Base-by-base conservation (phyloP, 164 flowering plant species). In the Euptelea pleiosperma region DNA sequence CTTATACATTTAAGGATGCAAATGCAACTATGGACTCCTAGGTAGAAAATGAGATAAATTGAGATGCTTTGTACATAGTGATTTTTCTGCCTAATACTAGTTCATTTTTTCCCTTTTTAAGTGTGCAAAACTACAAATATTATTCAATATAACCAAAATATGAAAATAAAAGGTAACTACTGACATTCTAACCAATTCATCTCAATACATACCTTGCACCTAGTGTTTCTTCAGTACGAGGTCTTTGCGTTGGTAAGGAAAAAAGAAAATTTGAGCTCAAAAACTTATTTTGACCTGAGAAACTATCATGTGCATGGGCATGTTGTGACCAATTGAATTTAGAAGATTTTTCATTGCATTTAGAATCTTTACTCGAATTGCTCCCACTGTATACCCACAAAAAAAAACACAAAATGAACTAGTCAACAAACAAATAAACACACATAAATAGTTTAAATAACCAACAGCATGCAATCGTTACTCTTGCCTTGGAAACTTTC, bases 281-380 rank as follows among this genome's bases (percentile, higher is more conserved):
- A 67, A 73, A 79, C 64, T 80, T 75, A 45, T 70, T 61, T 58
- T 73, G 86, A 45, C 57, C 46, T 37, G 67, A 58, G 75, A 81
- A 84, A 52, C 74, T 73, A 36, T 77, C 70, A 34, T 64, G 86
- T 41, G 85, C 82, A 33, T 52, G 49, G 18, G 76, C 79, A 76
- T 91, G 97, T 42, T 81, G 71, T 39, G 40, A 58, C 93, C 82
- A 86, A 67, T 87, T 91, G 26, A 71, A 63, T 73, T 80, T 77
- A 1, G 87, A 81, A 48, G 51, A 24, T 31, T 67, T 67, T 18
- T 64, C 69, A 36, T 31, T 41, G 9, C 48, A 25, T 24, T 55
- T 70, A 24, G 47, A 39, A 52, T 59, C 76, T 55, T 53, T 72
- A 22, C 57, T 60, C 14, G 34, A 48, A 48, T 56, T 70, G 62